Percentiles rank a stretch among this genome's conserved stretches.
phyloP scores from a whole-genome alignment of 345 rosid species.

The Syzygium grande region DNA sequence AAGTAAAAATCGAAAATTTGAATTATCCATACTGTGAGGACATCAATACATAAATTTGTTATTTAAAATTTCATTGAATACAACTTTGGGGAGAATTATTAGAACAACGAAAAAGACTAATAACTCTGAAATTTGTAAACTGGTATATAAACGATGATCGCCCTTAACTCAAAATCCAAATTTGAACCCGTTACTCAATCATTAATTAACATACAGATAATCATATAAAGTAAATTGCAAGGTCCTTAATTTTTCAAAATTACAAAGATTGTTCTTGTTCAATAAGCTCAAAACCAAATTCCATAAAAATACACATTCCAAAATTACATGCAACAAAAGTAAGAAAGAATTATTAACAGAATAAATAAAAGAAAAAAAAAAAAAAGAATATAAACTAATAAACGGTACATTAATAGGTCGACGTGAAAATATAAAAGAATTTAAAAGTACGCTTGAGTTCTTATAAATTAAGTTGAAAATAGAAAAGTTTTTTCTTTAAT shows the following conservation, averaged over 20 bases:
- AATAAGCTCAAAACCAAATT: neutral
- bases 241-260: neutral
- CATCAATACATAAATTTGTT: neutral
- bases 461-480: too few relatives aligned
- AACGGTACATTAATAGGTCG: neutral
- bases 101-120: neutral
- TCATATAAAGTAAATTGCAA: neutral
- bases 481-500: too few relatives aligned
- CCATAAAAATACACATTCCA: neutral
- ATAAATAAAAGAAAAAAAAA: too few relatives aligned
- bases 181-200: neutral
- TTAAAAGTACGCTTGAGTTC: neutral
- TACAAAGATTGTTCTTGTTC: neutral
- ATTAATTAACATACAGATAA: neutral
- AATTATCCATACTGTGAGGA: neutral
- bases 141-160: neutral
- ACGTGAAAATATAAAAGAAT: neutral
- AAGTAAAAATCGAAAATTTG: neutral
- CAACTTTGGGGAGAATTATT: neutral
- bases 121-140: neutral
- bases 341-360: neutral
- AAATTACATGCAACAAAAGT: neutral
- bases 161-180: fast-evolving
- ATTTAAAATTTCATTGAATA: neutral
- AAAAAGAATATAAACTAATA: too few relatives aligned